Conservation (phyloP, 805 yeast species). For the Starmerella sirachaensis region DNA sequence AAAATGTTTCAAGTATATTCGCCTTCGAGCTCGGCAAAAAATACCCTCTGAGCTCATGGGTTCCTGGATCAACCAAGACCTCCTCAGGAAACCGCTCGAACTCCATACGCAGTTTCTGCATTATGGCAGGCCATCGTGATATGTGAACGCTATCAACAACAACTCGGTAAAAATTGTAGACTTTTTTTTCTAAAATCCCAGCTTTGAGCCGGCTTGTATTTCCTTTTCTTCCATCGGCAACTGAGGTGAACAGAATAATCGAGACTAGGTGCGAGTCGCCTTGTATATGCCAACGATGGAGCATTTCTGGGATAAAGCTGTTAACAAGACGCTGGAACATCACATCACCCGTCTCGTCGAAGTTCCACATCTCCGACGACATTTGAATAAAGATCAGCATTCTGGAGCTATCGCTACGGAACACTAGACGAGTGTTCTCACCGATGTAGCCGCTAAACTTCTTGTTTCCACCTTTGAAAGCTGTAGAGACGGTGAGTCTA, state of each 20-base stretch:
- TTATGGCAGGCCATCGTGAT: constrained; percentile 79
- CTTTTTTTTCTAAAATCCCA: constrained; percentile 54
- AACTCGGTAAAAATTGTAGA: constrained; percentile 75
- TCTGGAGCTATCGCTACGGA: constrained; percentile 83
- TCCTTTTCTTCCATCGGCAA: background rate
- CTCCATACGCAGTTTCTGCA: constrained; percentile 75
- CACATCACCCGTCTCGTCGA: constrained; percentile 91
- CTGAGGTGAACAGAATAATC: constrained; percentile 62
- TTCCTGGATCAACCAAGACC: constrained; percentile 39
- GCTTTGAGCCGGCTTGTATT: background rate
- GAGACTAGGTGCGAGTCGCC: constrained; percentile 88
- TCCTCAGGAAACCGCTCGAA: constrained; percentile 73
- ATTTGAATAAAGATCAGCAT: constrained; percentile 74
- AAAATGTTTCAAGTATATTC: constrained; percentile 75
- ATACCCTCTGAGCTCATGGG: constrained; percentile 43
- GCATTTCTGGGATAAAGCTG: constrained; percentile 80
- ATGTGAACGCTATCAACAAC: constrained; percentile 92
- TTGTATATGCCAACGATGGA: constrained; percentile 73
- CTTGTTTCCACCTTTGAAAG: constrained; percentile 56
- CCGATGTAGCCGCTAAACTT: constrained; percentile 68
- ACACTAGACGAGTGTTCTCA: constrained; percentile 60
- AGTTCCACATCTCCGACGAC: constrained; percentile 95
- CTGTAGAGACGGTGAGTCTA: constrained; percentile 49
- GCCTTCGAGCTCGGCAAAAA: constrained; percentile 83
- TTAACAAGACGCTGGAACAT: constrained; percentile 86